A percentile compares a stretch with the other conserved stretches of the same genome.
phyloP scores from a whole-genome alignment of 2,329 filamentous ascomycete species.

The Colletotrichum aenigma region DNA sequence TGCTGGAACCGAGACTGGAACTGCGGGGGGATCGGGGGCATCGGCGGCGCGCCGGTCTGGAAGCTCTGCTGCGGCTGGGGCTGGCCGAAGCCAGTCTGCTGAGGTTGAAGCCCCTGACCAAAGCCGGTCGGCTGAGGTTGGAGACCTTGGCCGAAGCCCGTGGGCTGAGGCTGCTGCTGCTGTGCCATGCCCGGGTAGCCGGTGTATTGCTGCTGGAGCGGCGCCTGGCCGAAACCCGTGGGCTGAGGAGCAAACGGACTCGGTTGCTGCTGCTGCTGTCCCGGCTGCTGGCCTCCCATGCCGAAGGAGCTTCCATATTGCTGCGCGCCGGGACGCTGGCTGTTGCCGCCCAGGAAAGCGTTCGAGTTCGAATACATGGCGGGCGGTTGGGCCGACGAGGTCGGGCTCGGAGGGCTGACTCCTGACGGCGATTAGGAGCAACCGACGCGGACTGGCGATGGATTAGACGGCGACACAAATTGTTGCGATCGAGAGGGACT shows the following conservation, averaged over 20 bases:
- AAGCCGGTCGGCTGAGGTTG: conserved; percentile 53
- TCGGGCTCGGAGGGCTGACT: conserved; percentile 3
- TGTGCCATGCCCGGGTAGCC: conserved; percentile 62
- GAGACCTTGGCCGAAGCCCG: conserved; percentile 61
- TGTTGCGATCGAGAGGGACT: conserved; percentile 2
- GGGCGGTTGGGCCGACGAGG: conserved; percentile 13
- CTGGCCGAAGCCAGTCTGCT: conserved; percentile 72
- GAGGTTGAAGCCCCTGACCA: conserved; percentile 58
- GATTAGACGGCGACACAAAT: background rate
- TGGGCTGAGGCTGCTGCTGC: conserved; percentile 63
- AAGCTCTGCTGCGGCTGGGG: conserved; percentile 63
- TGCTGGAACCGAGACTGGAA: conserved; percentile 64
- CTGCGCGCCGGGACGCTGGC: conserved; percentile 72
- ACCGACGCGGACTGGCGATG: background rate
- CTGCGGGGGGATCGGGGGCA: conserved; percentile 65
- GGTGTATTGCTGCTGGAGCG: conserved; percentile 63
- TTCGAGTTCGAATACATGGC: conserved; percentile 91
- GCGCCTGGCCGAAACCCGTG: conserved; percentile 63
- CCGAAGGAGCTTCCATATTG: conserved; percentile 60
- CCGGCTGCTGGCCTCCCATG: conserved; percentile 46
- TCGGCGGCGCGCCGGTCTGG: conserved; percentile 62
- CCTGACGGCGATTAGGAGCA: conserved; percentile 4
- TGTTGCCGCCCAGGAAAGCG: conserved; percentile 82
- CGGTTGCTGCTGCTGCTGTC: conserved; percentile 53
- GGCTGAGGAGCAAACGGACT: conserved; percentile 62